A percentile compares a stretch with the other conserved stretches of the same genome.
These are phyloP conservation scores for Noccaea bulbosa DNA, from an alignment of 345 rosid genomes.

Conservation along the genomic window DNA sequence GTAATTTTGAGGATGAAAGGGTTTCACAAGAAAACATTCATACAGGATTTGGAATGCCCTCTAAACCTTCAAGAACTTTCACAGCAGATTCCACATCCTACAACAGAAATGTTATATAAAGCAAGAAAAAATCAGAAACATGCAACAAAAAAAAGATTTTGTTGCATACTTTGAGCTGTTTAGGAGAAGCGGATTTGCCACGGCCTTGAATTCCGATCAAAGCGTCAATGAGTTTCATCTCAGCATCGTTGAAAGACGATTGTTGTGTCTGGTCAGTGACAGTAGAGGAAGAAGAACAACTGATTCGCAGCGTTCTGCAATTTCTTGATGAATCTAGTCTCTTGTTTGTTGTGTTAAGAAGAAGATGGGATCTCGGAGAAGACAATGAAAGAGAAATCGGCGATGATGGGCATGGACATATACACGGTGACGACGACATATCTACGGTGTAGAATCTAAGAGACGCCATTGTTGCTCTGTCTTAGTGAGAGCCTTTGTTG, in stretches of 20 bases:
- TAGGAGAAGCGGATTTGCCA: slow-evolving; percentile 79
- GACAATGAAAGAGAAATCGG: slow-evolving; percentile 26
- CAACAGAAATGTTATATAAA: slow-evolving; percentile 3
- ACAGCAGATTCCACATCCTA: slow-evolving; percentile 85
- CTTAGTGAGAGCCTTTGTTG: not conserved
- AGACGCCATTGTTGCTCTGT: slow-evolving; percentile 33
- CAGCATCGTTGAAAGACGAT: slow-evolving; percentile 61
- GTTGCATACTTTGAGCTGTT: slow-evolving; percentile 63
- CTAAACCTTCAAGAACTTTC: slow-evolving; percentile 65
- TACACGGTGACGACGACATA: slow-evolving; percentile 31
- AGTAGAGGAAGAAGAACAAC: slow-evolving; percentile 41
- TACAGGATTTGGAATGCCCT: slow-evolving; percentile 79
- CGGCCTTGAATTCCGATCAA: slow-evolving; percentile 95
- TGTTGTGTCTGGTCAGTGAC: slow-evolving; percentile 44
- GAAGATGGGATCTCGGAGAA: slow-evolving; percentile 29
- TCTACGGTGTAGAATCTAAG: slow-evolving; percentile 30
- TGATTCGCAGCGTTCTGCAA: slow-evolving; percentile 19
- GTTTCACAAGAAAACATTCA: slow-evolving; percentile 31
- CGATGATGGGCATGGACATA: slow-evolving; percentile 38
- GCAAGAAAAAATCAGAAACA: slow-evolving; percentile 16
- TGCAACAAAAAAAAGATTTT: not conserved
- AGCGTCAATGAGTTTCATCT: slow-evolving; percentile 73
- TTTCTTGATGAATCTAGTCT: slow-evolving; percentile 3
- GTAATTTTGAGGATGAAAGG: not conserved
- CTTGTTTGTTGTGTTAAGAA: slow-evolving; percentile 2